phyloP scores from a whole-genome alignment of 257 asterid species.

The Perilla frutescens region DNA sequence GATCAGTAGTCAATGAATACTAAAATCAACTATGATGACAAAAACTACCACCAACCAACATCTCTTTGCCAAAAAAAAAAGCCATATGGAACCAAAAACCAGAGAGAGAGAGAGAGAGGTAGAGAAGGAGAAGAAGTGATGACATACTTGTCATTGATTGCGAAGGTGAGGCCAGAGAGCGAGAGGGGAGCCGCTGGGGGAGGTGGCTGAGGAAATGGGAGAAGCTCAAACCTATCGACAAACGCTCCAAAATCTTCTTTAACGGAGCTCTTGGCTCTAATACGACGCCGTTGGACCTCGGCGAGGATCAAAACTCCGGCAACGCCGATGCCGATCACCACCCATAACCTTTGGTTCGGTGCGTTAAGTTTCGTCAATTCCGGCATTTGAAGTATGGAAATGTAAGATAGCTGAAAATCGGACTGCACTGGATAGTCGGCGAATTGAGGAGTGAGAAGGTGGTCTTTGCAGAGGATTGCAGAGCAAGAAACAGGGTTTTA shows the following conservation, averaged over 20 bases:
- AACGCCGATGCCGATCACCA: conserved; percentile 81
- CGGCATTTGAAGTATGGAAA: conserved; percentile 47
- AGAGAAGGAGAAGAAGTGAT: background rate
- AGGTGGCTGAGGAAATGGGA: conserved; percentile 86
- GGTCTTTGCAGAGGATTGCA: conserved; percentile 2
- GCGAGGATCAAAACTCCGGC: conserved; percentile 84
- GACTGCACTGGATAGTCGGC: conserved; percentile 33
- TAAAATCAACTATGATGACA: background rate
- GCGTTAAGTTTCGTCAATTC: conserved; percentile 55
- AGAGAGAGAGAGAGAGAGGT: background rate
- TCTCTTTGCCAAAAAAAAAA: background rate
- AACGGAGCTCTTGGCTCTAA: conserved; percentile 47
- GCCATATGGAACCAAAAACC: too few species aligned
- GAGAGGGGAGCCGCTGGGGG: conserved; percentile 88
- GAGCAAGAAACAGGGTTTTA: conserved; percentile 34
- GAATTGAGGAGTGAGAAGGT: conserved; percentile 26
- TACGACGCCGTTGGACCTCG: conserved; percentile 80
- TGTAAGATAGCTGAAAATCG: background rate
- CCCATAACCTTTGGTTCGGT: conserved; percentile 74
- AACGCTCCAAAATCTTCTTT: conserved; percentile 90
- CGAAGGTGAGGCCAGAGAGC: conserved; percentile 73
- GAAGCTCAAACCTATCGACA: conserved; percentile 65
- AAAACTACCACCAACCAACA: conserved; percentile 8
- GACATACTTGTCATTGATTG: conserved; percentile 77
- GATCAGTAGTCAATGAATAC: background rate